A percentile compares a stretch with the other conserved stretches of the same genome.
Evolutionary conservation across 345 rosid genomes (phyloP).

Genomic region (Sonneratia alba): DNA sequence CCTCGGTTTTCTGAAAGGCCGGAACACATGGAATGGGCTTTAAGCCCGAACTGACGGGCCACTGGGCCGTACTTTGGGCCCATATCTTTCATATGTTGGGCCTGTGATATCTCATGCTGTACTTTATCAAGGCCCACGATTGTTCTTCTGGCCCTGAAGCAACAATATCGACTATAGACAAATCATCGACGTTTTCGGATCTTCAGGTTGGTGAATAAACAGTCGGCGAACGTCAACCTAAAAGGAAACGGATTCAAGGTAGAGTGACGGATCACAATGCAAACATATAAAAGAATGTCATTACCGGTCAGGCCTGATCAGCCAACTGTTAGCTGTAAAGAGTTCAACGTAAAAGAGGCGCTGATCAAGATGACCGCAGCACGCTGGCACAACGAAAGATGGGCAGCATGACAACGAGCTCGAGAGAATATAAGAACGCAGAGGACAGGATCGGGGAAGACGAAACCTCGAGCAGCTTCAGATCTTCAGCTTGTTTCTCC

Average conservation of each 20-base stretch:
- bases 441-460: neutral
- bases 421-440: neutral
- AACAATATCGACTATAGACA: too few relatives aligned
- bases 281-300: neutral
- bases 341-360: neutral
- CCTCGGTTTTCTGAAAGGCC: too few relatives aligned
- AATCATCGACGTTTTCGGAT: neutral
- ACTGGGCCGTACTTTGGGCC: too few relatives aligned
- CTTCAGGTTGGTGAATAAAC: neutral
- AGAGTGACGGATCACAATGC: neutral
- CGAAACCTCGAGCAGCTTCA: neutral
- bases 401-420: neutral
- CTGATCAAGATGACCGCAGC: neutral
- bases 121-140: too few relatives aligned
- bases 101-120: too few relatives aligned
- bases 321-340: neutral
- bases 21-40: too few relatives aligned
- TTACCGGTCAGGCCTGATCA: neutral
- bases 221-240: neutral
- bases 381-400: too few relatives aligned
- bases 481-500: conserved; percentile 4
- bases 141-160: too few relatives aligned
- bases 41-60: too few relatives aligned
- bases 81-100: too few relatives aligned
- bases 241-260: neutral